Evolutionary conservation across 441 rosid species (phyloP).

Genomic region (California macrophylla): DNA sequence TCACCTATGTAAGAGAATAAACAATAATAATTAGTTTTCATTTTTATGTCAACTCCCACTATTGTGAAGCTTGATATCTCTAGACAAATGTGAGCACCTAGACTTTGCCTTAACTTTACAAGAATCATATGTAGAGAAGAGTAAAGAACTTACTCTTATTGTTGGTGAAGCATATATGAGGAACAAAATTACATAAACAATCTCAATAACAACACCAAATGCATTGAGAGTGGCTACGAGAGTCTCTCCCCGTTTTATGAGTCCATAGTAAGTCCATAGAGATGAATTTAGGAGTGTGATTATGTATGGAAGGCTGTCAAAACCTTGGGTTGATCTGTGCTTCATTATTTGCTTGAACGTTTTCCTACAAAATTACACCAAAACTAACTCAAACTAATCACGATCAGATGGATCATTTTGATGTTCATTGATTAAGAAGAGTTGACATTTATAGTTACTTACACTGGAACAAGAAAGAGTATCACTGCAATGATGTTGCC

Average conservation of each 20-base stretch:
- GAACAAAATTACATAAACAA: slow-evolving; percentile 39
- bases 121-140: no score
- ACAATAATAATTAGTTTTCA: not conserved
- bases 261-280: slow-evolving; percentile 74
- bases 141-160: slow-evolving; percentile 31
- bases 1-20: not conserved
- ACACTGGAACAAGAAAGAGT: slow-evolving; percentile 16
- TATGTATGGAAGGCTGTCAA: slow-evolving; percentile 64
- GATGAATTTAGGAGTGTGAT: slow-evolving; percentile 52
- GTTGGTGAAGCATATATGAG: slow-evolving; percentile 42
- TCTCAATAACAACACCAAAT: slow-evolving; percentile 51
- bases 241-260: slow-evolving; percentile 47
- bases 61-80: no score
- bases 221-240: slow-evolving; percentile 69
- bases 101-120: no score
- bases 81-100: no score
- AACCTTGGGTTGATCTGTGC: slow-evolving; percentile 53
- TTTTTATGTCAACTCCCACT: no score
- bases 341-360: slow-evolving; percentile 51
- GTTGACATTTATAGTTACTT: not conserved
- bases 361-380: slow-evolving; percentile 24
- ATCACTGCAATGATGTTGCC: slow-evolving; percentile 15
- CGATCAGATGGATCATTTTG: not conserved
- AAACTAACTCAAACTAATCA: not conserved
- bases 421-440: not conserved